Conservation (phyloP, 1,139 yeast genomes). For the Hyphopichia pseudoburtonii region DNA sequence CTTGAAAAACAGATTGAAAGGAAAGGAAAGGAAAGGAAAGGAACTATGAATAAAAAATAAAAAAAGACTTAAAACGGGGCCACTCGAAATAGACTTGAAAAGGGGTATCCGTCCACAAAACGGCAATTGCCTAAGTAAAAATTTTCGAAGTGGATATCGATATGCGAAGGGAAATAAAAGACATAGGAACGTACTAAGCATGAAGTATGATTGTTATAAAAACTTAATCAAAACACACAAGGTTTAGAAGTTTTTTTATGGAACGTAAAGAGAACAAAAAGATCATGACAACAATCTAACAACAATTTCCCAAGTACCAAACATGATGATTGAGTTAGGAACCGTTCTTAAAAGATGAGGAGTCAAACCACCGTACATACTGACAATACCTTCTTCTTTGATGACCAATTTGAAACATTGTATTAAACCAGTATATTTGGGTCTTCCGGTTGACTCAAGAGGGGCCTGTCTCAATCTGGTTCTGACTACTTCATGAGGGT, state of each 20-base stretch:
- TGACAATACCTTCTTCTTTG: slow-evolving; percentile 87
- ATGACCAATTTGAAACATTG: slow-evolving; percentile 82
- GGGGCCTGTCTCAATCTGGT: slow-evolving; percentile 97
- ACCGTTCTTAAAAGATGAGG: slow-evolving; percentile 96
- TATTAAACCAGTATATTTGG: slow-evolving; percentile 84
- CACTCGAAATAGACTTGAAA: too few species aligned
- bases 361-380: slow-evolving; percentile 97
- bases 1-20: too few species aligned
- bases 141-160: too few species aligned
- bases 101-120: too few species aligned
- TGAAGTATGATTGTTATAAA: too few species aligned
- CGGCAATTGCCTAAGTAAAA: too few species aligned
- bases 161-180: too few species aligned
- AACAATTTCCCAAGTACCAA: slow-evolving; percentile 97
- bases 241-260: too few species aligned
- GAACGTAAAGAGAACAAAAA: too few species aligned
- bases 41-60: not conserved
- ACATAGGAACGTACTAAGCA: too few species aligned
- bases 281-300: slow-evolving; percentile 59
- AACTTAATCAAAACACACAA: slow-evolving; percentile 3
- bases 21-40: slow-evolving; percentile 1
- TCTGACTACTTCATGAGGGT: slow-evolving; percentile 97
- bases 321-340: slow-evolving; percentile 97
- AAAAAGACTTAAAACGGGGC: too few species aligned
- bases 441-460: slow-evolving; percentile 63